These are phyloP conservation scores for Chloranthus sessilifolius DNA, from an alignment of 164 flowering plant genomes.

Conservation along the genomic window DNA sequence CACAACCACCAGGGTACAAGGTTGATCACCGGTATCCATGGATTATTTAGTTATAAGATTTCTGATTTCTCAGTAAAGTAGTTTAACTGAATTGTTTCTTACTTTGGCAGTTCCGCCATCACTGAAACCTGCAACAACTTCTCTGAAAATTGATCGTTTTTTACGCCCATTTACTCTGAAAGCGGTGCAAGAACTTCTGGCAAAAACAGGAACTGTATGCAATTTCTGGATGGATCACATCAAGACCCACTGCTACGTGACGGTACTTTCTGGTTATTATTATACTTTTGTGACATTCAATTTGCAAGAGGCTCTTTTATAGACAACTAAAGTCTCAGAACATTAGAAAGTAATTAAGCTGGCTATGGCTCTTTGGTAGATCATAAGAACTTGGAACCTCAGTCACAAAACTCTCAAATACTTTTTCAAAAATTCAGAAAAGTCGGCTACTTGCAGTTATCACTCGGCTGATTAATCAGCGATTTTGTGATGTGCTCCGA, in stretches of 20 bases:
- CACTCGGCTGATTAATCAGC: no score
- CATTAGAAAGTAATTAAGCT: no score
- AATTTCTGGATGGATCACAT: constrained; percentile 99
- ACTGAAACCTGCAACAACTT: constrained; percentile 57
- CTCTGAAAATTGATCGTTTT: constrained; percentile 83
- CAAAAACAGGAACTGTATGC: constrained; percentile 67
- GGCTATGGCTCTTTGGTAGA: no score
- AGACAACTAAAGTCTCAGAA: not conserved
- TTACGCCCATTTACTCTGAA: constrained; percentile 92
- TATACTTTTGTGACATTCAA: not conserved
- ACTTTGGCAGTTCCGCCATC: constrained; percentile 74
- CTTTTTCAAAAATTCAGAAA: no score
- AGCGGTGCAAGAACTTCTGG: constrained; percentile 93
- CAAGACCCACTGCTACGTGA: constrained; percentile 96
- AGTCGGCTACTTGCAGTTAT: no score
- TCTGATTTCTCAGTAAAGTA: not conserved
- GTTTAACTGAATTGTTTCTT: not conserved
- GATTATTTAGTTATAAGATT: not conserved
- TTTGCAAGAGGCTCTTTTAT: not conserved
- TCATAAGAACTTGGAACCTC: no score
- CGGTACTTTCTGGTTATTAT: constrained; percentile 30
- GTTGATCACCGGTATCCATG: no score
- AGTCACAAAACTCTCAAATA: no score
- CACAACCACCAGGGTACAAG: no score
- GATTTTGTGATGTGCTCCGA: no score